Evolutionary conservation across 2,329 filamentous ascomycete species (phyloP).

Genomic region (Beauveria sp.): DNA sequence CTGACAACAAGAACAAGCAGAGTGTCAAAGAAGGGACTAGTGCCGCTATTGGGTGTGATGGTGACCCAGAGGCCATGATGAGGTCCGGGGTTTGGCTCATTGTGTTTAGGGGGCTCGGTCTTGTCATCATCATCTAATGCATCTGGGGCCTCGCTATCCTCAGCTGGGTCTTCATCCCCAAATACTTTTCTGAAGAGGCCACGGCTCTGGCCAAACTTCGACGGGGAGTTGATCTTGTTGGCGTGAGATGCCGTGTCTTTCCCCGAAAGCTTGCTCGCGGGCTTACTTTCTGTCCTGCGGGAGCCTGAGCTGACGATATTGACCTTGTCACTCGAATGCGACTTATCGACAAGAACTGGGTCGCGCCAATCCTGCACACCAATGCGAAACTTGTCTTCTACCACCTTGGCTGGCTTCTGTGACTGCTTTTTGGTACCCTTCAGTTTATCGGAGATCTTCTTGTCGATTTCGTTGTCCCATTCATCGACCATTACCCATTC

Average conservation of each 20-base stretch:
- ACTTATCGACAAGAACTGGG: constrained; percentile 44
- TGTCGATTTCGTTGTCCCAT: constrained; percentile 50
- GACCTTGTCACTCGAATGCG: constrained; percentile 11
- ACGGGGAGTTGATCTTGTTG: neutral
- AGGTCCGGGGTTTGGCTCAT: constrained; percentile 21
- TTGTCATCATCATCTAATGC: constrained; percentile 18
- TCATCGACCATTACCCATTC: constrained; percentile 66
- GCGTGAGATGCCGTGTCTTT: neutral
- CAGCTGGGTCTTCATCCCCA: constrained; percentile 31
- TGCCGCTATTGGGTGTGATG: constrained; percentile 80
- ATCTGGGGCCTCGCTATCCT: constrained; percentile 13
- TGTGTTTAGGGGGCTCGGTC: constrained; percentile 12
- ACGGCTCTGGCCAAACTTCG: constrained; percentile 17
- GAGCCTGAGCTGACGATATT: neutral
- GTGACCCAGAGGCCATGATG: constrained; percentile 90
- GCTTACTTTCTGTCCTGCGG: constrained; percentile 7
- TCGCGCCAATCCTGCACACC: constrained; percentile 85
- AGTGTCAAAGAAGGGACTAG: constrained; percentile 91
- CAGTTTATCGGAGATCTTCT: constrained; percentile 32
- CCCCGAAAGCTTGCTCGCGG: constrained; percentile 1
- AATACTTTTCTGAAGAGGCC: constrained; percentile 44
- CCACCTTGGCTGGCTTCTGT: constrained; percentile 19
- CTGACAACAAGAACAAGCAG: constrained; percentile 94
- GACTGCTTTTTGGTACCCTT: constrained; percentile 27
- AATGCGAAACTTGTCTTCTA: constrained; percentile 63